These are phyloP conservation scores for Sporisorium iseilematis-ciliati DNA, from an alignment of 1,284 basidiomycete species.

Conservation along the genomic window DNA sequence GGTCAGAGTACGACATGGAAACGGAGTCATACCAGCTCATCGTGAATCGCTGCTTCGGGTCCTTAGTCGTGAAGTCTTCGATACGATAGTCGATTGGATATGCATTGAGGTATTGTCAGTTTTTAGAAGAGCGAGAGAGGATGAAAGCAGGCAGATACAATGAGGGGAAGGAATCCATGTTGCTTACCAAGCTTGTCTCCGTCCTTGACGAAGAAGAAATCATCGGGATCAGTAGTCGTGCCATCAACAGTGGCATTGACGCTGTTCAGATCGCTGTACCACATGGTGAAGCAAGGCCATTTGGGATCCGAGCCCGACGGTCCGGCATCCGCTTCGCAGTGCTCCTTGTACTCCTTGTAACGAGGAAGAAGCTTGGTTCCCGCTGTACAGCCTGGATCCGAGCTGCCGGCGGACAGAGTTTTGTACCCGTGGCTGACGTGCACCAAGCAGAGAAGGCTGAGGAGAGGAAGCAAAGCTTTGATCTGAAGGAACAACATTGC, in stretches of 20 bases:
- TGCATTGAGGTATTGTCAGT: not conserved
- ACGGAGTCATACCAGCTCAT: not conserved
- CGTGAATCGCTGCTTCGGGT: slow-evolving; percentile 10
- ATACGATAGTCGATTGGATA: not conserved
- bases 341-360: slow-evolving; percentile 10
- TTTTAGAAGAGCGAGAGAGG: not conserved
- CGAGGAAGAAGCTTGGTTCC: slow-evolving; percentile 20
- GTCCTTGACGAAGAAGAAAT: slow-evolving; percentile 22
- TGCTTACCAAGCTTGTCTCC: slow-evolving; percentile 18
- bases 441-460: not conserved
- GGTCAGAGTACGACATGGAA: slow-evolving; percentile 10
- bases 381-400: not conserved
- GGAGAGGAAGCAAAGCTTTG: not conserved
- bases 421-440: not conserved
- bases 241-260: not conserved
- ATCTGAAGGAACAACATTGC: not conserved
- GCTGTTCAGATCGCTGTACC: not conserved
- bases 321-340: slow-evolving; percentile 20
- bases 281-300: slow-evolving; percentile 30
- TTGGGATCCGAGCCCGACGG: not conserved
- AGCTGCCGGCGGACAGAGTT: not conserved
- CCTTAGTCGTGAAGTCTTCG: slow-evolving; percentile 24
- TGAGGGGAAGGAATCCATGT: no score
- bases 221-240: not conserved
- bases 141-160: no score